Percentiles rank a stretch among this genome's conserved stretches.
Conservation (phyloP, 2,329 filamentous ascomycete species). For the Conoideocrella luteorostrata region DNA sequence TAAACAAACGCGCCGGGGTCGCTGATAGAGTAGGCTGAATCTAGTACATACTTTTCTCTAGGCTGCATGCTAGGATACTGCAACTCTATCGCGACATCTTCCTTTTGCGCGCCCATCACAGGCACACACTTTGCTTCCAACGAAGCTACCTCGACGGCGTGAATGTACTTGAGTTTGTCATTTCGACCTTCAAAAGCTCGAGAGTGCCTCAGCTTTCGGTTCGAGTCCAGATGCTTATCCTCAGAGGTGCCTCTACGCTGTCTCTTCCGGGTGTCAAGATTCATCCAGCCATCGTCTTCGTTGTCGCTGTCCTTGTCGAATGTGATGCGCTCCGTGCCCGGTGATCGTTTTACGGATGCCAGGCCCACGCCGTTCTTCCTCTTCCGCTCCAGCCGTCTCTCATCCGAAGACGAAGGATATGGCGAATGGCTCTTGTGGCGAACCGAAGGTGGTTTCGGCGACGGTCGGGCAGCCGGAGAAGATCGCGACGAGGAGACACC, state of each 20-base stretch:
- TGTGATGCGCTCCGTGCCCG: constrained; percentile 41
- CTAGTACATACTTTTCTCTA: constrained; percentile 61
- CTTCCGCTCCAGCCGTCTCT: constrained; percentile 37
- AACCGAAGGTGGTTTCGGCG: constrained; percentile 31
- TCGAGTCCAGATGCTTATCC: constrained; percentile 37
- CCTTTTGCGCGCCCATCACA: constrained; percentile 40
- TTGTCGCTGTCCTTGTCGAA: constrained; percentile 46
- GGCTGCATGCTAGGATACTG: constrained; percentile 76
- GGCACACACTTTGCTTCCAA: constrained; percentile 44
- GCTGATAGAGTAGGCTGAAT: too few species aligned
- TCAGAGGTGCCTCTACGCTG: constrained; percentile 36
- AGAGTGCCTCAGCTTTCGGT: constrained; percentile 39
- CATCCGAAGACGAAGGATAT: constrained; percentile 33
- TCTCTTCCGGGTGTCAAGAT: constrained; percentile 41
- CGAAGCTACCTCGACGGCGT: constrained; percentile 51
- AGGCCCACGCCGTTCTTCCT: constrained; percentile 35
- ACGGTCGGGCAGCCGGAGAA: constrained; percentile 29
- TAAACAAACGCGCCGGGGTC: too few species aligned
- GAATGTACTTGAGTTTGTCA: constrained; percentile 43
- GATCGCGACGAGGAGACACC: constrained; percentile 22
- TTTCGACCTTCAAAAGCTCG: constrained; percentile 38
- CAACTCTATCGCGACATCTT: constrained; percentile 58
- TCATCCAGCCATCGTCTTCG: constrained; percentile 48
- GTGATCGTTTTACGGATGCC: constrained; percentile 28
- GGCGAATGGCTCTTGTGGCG: constrained; percentile 36